phyloP scores from a whole-genome alignment of 1,139 yeast species.

The Pichia sp. region DNA sequence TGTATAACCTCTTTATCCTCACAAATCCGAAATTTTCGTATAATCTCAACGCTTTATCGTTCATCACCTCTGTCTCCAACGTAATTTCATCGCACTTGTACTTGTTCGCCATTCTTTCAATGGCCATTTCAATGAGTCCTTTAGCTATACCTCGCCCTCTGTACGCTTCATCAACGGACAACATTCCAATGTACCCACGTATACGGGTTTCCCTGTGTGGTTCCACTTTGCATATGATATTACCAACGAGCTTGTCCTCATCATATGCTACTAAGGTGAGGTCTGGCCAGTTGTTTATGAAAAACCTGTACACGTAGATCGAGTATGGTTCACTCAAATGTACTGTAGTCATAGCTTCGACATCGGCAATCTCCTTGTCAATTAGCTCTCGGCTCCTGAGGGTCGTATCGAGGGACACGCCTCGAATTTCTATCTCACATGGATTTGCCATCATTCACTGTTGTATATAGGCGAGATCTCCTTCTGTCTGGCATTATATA shows the following conservation, averaged over 20 bases:
- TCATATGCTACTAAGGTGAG: constrained; percentile 46
- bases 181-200: constrained; percentile 94
- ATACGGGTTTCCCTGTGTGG: constrained; percentile 62
- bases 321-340: constrained; percentile 72
- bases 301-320: constrained; percentile 61
- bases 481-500: too few species aligned
- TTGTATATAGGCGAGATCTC: too few species aligned
- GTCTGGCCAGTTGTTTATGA: constrained; percentile 64
- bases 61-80: constrained; percentile 86
- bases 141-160: constrained; percentile 83
- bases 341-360: constrained; percentile 39
- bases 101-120: constrained; percentile 55
- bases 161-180: constrained; percentile 67
- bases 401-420: constrained; percentile 19
- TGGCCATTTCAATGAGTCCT: constrained; percentile 52
- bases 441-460: constrained; percentile 7
- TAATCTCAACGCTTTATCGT: constrained; percentile 64
- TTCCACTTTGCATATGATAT: constrained; percentile 79
- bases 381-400: constrained; percentile 13
- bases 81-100: constrained; percentile 76
- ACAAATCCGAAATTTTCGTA: constrained; percentile 87
- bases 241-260: constrained; percentile 53
- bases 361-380: constrained; percentile 20
- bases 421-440: constrained; percentile 10
- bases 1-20: constrained; percentile 68